Percentiles rank a stretch among this genome's conserved stretches.
These are phyloP conservation scores for Amanita rubescens DNA, from an alignment of 768 basidiomycete genomes.

Conservation along the genomic window DNA sequence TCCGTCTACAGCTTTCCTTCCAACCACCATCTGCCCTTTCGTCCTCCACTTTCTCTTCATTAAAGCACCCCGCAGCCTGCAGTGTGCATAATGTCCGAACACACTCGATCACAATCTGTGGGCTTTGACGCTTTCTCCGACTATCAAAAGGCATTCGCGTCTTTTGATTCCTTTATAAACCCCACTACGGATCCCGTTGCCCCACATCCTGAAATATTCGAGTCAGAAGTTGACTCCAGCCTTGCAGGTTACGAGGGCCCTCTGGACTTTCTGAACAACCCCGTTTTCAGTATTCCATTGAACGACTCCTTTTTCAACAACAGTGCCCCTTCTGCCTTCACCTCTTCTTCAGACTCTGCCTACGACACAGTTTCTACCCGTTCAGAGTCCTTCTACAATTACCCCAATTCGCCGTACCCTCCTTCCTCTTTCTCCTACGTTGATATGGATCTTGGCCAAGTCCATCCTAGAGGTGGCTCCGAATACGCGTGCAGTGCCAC, in stretches of 20 bases:
- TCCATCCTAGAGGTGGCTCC: conserved; percentile 42
- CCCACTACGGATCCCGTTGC: conserved; percentile 64
- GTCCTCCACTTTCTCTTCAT: conserved; percentile 12
- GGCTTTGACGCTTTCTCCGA: conserved; percentile 28
- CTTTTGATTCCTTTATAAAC: conserved; percentile 61
- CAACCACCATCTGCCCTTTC: conserved; percentile 19
- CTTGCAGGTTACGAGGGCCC: conserved; percentile 63
- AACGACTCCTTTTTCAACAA: conserved; percentile 59
- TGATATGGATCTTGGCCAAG: conserved; percentile 65
- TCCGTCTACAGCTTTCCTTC: conserved; percentile 17
- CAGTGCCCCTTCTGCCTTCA: conserved; percentile 73
- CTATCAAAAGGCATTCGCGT: conserved; percentile 29
- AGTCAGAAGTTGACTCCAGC: conserved; percentile 69
- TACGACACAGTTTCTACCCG: conserved; percentile 62
- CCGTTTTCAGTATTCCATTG: conserved; percentile 57
- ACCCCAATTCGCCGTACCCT: conserved; percentile 43
- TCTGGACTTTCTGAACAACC: conserved; percentile 54
- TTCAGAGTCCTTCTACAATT: conserved; percentile 67
- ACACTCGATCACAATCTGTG: conserved; percentile 21
- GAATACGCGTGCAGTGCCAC: conserved; percentile 44
- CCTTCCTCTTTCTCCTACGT: conserved; percentile 50
- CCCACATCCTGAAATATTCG: conserved; percentile 77
- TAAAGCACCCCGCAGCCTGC: conserved; percentile 19
- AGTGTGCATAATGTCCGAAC: conserved; percentile 26
- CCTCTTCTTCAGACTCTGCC: conserved; percentile 70